phyloP scores from a whole-genome alignment of 192 early-diverging fungal genomes.

The Coemansia sp. region DNA sequence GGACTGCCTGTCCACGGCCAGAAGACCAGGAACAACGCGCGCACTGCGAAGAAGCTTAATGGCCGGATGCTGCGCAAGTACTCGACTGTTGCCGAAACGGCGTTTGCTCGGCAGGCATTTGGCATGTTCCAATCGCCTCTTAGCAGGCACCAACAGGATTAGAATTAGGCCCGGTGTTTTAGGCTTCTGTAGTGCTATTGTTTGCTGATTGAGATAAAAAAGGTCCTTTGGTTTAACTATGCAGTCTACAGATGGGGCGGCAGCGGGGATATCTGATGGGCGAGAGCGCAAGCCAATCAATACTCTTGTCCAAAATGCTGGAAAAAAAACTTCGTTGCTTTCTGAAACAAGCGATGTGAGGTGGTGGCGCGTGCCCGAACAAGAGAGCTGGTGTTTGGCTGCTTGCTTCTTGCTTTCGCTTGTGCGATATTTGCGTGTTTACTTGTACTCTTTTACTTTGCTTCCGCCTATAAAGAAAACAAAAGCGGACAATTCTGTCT shows the following conservation, averaged over 20 bases:
- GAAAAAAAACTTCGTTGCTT: too few relatives aligned
- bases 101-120: slow-evolving; percentile 16
- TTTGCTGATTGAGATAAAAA: too few relatives aligned
- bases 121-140: slow-evolving; percentile 31
- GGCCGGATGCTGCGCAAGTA: slow-evolving; percentile 44
- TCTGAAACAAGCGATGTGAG: too few relatives aligned
- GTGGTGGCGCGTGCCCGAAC: too few relatives aligned
- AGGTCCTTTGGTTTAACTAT: too few relatives aligned
- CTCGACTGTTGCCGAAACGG: slow-evolving; percentile 28
- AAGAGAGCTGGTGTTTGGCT: too few relatives aligned
- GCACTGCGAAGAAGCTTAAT: slow-evolving; percentile 85
- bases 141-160: slow-evolving; percentile 13
- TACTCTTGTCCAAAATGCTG: too few relatives aligned
- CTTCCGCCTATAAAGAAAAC: not conserved
- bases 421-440: not conserved
- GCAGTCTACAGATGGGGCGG: too few relatives aligned
- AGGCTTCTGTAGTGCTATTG: not conserved
- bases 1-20: slow-evolving; percentile 87
- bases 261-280: too few relatives aligned
- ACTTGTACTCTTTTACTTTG: slow-evolving; percentile 2
- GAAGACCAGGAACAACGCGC: slow-evolving; percentile 78
- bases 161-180: not conserved
- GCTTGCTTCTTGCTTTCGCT: too few relatives aligned
- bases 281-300: too few relatives aligned
- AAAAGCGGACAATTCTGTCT: not conserved